Base-by-base conservation (phyloP, 2,329 filamentous ascomycete genomes). In the Monosporascus sp. region DNA sequence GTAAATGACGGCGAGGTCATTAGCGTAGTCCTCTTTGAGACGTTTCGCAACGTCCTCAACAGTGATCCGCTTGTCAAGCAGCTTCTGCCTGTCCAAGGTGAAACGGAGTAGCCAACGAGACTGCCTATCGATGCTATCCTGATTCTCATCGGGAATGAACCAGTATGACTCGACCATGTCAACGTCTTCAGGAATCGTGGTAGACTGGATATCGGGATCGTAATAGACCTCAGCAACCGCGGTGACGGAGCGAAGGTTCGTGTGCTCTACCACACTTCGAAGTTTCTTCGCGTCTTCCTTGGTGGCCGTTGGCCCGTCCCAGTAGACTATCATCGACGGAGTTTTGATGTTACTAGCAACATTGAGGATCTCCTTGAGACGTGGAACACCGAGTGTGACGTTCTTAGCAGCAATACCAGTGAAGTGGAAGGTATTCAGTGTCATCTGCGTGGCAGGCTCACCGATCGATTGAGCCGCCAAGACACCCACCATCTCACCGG, bases 341-440 rank as follows among this genome's bases (percentile, higher is more conserved):
- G 94, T 99, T 80, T 97, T 99, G 78, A 99, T 97, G 73, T 97
- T 95, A 63, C 88, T 92, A 0, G 95, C 94, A 55, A 99, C 86
- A 71, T 99, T 99, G 54, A 99, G 81, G 84, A 99, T 99, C 77
- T 99, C 94, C 82, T 99, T 99, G 49, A 99, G 84, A 85, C 94
- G 93, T 44, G 94, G 94, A 44, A 99, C 94, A 91, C 94, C 94
- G 48, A 99, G 86, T 0, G 94, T 99, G 52, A 99, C 93, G 80
- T 99, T 99, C 87, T 99, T 99, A 24, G 93, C 96, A 38, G 95
- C 96, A 56, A 99, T 91, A 96, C 94, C 94, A 72, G 94, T 92
- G 72, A 99, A 99, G 80, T 99, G 94, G 88, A 99, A 99, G 24
- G 94, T 99, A 77, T 99, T 99, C 56, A 99, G 77, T 1, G 94